Conservation (phyloP, 2,329 filamentous ascomycete genomes). For the Ophiocordyceps unilateralis region DNA sequence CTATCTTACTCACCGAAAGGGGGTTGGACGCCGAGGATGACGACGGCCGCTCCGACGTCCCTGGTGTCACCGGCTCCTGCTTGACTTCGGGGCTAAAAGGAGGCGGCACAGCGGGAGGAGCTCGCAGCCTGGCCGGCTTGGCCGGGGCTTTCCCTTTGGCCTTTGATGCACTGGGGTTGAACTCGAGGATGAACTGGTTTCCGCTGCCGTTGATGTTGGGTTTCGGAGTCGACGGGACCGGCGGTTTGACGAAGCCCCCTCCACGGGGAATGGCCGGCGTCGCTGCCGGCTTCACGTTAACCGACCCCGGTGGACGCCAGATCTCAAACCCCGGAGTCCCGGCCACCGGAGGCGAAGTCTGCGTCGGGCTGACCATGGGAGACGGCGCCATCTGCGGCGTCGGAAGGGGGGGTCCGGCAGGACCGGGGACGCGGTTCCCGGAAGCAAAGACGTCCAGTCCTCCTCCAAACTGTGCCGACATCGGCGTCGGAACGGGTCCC, state of each 20-base stretch:
- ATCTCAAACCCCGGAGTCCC: constrained; percentile 20
- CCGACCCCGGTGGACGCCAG: constrained; percentile 18
- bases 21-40: constrained; percentile 6
- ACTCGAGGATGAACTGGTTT: constrained; percentile 19
- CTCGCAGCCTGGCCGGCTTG: constrained; percentile 14
- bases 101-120: constrained; percentile 7
- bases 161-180: constrained; percentile 12
- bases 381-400: constrained; percentile 5
- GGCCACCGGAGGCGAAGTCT: constrained; percentile 7
- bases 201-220: constrained; percentile 13
- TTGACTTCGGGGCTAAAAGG: constrained; percentile 12
- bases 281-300: constrained; percentile 7
- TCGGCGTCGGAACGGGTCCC: constrained; percentile 11
- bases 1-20: constrained; percentile 13
- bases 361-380: constrained; percentile 6
- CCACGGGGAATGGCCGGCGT: constrained; percentile 6
- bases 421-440: constrained; percentile 10
- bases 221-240: constrained; percentile 21
- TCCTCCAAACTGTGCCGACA: constrained; percentile 14
- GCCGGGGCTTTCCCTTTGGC: constrained; percentile 17
- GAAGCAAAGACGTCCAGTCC: constrained; percentile 17
- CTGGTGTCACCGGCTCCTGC: constrained; percentile 14
- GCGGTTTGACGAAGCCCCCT: constrained; percentile 18
- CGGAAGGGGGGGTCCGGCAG: constrained; percentile 9
- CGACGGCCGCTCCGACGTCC: constrained; percentile 8